phyloP scores from a whole-genome alignment of 768 basidiomycete genomes.

The Lactarius sp. region DNA sequence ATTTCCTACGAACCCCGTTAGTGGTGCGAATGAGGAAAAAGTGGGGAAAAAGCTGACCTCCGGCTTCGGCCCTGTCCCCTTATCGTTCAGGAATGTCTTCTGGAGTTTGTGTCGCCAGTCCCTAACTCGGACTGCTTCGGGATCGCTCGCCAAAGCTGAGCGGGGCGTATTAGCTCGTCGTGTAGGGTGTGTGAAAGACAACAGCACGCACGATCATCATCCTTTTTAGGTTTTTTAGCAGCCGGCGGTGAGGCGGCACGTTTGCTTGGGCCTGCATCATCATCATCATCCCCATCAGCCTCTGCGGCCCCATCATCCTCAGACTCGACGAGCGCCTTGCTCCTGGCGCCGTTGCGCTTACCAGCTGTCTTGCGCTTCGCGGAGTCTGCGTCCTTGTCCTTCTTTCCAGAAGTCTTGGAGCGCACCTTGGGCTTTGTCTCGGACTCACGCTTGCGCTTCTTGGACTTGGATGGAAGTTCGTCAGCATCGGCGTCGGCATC shows the following conservation, averaged over 20 bases:
- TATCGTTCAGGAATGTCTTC: slow-evolving; percentile 73
- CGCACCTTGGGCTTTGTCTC: slow-evolving; percentile 43
- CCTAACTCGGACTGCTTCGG: slow-evolving; percentile 69
- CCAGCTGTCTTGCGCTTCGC: slow-evolving; percentile 33
- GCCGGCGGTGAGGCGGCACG: slow-evolving; percentile 52
- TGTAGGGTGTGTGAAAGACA: background rate
- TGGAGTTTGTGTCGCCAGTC: slow-evolving; percentile 93
- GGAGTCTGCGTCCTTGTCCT: slow-evolving; percentile 39
- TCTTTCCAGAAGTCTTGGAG: slow-evolving; percentile 45
- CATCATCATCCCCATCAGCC: slow-evolving; percentile 32
- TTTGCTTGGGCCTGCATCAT: slow-evolving; percentile 45
- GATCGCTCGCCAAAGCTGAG: slow-evolving; percentile 49
- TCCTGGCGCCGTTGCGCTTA: slow-evolving; percentile 57
- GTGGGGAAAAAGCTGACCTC: slow-evolving; percentile 43
- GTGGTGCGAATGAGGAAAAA: background rate
- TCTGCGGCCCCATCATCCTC: slow-evolving; percentile 52
- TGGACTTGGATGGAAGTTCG: slow-evolving; percentile 41
- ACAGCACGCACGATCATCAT: slow-evolving; percentile 59
- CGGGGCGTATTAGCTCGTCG: background rate
- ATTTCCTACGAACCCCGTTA: slow-evolving; percentile 53
- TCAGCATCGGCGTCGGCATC: slow-evolving; percentile 38
- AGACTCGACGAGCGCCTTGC: slow-evolving; percentile 59
- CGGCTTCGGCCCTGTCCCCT: slow-evolving; percentile 51
- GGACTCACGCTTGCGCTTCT: slow-evolving; percentile 61
- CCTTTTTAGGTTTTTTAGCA: slow-evolving; percentile 60